Evolutionary conservation across 305 asterid species (phyloP).

Genomic region (Vinca major): DNA sequence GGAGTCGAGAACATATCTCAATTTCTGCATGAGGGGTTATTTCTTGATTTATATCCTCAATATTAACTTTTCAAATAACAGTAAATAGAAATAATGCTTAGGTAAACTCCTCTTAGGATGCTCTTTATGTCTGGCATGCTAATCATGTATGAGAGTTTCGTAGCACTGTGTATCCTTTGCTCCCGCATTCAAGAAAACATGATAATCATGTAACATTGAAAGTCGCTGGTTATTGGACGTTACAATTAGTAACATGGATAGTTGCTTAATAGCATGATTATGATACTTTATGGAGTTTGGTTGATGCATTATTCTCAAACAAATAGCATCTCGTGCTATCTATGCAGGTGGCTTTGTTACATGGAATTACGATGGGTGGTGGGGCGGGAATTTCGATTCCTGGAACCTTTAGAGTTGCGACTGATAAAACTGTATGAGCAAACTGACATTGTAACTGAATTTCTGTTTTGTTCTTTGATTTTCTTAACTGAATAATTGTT

Average conservation of each 20-base stretch:
- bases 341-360: conserved; percentile 85
- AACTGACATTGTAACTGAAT: conserved; percentile 9
- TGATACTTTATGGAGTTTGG: conserved; percentile 4
- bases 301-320: neutral
- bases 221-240: neutral
- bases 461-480: conserved; percentile 15
- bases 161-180: neutral
- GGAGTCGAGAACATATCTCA: neutral
- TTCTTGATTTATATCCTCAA: neutral
- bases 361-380: conserved; percentile 97
- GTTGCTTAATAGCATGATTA: neutral
- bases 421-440: conserved; percentile 78
- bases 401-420: conserved; percentile 83
- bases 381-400: conserved; percentile 96
- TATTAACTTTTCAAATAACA: neutral
- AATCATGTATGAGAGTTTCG: neutral
- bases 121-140: neutral
- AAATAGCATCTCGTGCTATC: neutral
- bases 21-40: neutral
- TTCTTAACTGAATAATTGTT: conserved; percentile 10
- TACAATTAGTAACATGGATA: neutral
- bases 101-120: neutral
- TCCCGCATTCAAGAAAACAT: neutral
- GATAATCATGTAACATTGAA: neutral
- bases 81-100: neutral